phyloP scores from a whole-genome alignment of 306 rosid species.

The Carpinus fangiana region DNA sequence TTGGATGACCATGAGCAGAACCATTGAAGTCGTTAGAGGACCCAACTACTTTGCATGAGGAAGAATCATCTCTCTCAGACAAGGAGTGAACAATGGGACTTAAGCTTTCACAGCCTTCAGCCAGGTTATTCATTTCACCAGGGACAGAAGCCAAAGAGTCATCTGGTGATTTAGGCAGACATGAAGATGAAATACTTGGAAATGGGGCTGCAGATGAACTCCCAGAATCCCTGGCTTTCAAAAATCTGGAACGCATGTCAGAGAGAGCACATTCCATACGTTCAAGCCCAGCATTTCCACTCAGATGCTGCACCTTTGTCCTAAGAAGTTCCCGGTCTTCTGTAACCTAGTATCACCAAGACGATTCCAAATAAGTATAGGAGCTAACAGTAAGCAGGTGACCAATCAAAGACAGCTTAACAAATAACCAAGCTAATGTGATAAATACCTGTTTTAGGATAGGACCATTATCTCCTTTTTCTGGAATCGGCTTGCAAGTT shows the following conservation, averaged over 20 bases:
- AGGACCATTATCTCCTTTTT: constrained; percentile 29
- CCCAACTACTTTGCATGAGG: constrained; percentile 7
- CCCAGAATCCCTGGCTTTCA: constrained; percentile 39
- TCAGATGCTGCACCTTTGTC: constrained; percentile 47
- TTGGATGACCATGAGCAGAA: constrained; percentile 10
- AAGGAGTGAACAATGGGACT: constrained; percentile 39
- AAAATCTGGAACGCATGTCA: constrained; percentile 44
- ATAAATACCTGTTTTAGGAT: constrained; percentile 47
- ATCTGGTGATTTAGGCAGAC: constrained; percentile 19
- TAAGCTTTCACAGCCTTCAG: constrained; percentile 14
- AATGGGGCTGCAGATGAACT: constrained; percentile 26
- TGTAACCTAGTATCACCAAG: constrained; percentile 29
- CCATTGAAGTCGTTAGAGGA: not conserved
- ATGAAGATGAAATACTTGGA: constrained; percentile 22
- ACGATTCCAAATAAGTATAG: not conserved
- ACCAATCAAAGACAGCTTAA: not conserved
- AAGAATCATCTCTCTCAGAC: constrained; percentile 32
- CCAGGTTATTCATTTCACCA: constrained; percentile 22
- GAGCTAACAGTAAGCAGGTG: not conserved
- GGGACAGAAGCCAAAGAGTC: constrained; percentile 9
- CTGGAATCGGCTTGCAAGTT: constrained; percentile 43
- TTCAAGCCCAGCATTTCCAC: constrained; percentile 54
- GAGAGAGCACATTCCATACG: constrained; percentile 46
- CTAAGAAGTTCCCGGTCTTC: constrained; percentile 46
- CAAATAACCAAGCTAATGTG: not conserved